Evolutionary conservation across 176 grass and related monocot species (phyloP).

Genomic region (Zoysia pacifica): DNA sequence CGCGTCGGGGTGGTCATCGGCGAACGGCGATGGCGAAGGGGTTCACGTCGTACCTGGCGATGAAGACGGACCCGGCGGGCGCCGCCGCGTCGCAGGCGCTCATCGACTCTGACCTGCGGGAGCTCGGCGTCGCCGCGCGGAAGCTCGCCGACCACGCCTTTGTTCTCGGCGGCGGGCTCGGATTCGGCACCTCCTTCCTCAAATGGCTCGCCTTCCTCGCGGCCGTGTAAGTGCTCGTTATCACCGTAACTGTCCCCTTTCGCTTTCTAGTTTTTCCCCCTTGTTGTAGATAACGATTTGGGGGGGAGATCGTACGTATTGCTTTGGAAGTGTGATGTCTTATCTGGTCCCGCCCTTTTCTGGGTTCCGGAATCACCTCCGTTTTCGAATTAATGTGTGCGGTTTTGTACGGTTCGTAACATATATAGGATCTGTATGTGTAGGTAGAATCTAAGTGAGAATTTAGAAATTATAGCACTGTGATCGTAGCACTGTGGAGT

Average conservation of each 20-base stretch:
- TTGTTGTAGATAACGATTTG: background rate
- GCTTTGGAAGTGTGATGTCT: conserved; percentile 7
- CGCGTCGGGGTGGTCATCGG: background rate
- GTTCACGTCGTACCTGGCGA: conserved; percentile 43
- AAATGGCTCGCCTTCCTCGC: conserved; percentile 78
- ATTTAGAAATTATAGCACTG: no score
- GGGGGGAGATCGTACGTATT: background rate
- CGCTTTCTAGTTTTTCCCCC: no score
- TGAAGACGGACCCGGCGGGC: conserved; percentile 57
- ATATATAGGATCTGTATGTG: no score
- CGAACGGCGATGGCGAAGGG: conserved; percentile 28
- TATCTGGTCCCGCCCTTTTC: conserved; percentile 7
- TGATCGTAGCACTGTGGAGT: no score
- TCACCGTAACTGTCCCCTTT: background rate
- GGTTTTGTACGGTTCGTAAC: no score
- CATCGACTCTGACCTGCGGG: conserved; percentile 81
- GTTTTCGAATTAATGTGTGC: background rate
- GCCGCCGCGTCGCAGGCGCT: conserved; percentile 42
- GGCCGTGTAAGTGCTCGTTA: conserved; percentile 55
- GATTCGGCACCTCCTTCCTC: conserved; percentile 65
- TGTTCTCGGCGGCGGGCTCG: conserved; percentile 59
- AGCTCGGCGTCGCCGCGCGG: conserved; percentile 56
- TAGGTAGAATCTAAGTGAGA: no score
- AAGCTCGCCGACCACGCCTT: conserved; percentile 80
- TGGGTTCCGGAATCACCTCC: background rate